phyloP scores from a whole-genome alignment of 2,329 filamentous ascomycete genomes.

The Ophiostoma quercus region DNA sequence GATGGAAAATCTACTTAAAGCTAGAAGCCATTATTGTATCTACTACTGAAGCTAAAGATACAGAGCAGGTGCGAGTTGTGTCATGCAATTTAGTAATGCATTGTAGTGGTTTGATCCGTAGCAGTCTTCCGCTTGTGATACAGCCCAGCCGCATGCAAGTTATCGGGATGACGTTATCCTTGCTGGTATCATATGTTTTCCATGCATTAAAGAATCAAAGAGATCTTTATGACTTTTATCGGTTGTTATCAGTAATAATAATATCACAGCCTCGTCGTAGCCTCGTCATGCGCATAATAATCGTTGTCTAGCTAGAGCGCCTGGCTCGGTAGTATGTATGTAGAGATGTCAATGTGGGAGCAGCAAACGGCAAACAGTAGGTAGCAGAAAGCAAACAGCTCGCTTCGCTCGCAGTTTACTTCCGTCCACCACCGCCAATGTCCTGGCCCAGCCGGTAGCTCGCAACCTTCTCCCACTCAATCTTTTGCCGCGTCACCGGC shows the following conservation, averaged over 20 bases:
- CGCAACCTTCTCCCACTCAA: conserved; percentile 98
- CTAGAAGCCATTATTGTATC: no score
- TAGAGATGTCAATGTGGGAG: no score
- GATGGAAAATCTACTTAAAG: background rate
- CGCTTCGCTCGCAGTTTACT: background rate
- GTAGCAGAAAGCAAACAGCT: background rate
- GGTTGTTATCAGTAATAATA: no score
- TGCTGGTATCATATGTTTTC: no score
- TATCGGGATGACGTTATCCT: background rate
- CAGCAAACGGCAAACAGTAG: no score
- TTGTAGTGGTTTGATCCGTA: background rate
- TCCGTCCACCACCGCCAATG: conserved; percentile 57
- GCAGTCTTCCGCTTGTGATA: background rate
- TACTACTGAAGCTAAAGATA: background rate
- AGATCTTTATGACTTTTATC: no score
- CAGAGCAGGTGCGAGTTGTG: background rate
- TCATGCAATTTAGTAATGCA: background rate
- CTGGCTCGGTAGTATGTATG: no score
- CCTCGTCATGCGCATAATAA: no score
- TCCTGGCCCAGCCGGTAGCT: conserved; percentile 83
- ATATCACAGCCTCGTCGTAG: no score
- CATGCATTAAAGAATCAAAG: no score
- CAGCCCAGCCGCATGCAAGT: background rate
- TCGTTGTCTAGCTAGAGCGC: no score
- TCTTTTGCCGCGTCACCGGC: conserved; percentile 95